Conservation (phyloP, 176 grass and related monocot genomes). For the Avena insularis region DNA sequence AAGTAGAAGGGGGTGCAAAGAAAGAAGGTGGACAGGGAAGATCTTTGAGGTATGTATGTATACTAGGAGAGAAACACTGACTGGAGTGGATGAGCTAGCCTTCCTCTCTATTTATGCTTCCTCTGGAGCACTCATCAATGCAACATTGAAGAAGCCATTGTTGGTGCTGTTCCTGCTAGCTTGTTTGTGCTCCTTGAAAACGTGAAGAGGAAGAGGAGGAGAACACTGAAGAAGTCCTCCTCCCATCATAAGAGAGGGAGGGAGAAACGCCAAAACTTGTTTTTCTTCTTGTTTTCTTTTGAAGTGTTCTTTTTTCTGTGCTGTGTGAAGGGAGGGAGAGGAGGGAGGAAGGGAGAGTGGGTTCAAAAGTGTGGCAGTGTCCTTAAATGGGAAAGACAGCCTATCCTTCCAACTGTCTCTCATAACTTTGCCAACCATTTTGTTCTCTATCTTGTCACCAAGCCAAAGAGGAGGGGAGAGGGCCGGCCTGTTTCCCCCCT, state of each 20-base stretch:
- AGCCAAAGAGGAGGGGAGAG: slow-evolving; percentile 40
- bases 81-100: slow-evolving; percentile 7
- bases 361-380: slow-evolving; percentile 39
- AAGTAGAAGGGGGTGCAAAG: slow-evolving; percentile 21
- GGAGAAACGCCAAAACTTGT: slow-evolving; percentile 43
- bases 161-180: slow-evolving; percentile 9
- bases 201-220: slow-evolving; percentile 35
- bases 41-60: not conserved
- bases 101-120: slow-evolving; percentile 52
- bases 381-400: slow-evolving; percentile 68
- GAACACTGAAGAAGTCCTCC: slow-evolving; percentile 56
- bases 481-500: slow-evolving; percentile 25
- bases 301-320: not conserved
- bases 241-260: slow-evolving; percentile 27
- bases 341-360: not conserved
- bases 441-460: slow-evolving; percentile 64
- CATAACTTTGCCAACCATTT: slow-evolving; percentile 68
- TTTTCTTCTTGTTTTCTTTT: slow-evolving; percentile 16
- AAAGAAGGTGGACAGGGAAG: not conserved
- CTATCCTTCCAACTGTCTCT: slow-evolving; percentile 60
- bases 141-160: slow-evolving; percentile 54
- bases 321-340: no score
- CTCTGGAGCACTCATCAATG: slow-evolving; percentile 49
- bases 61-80: not conserved
- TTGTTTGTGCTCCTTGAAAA: slow-evolving; percentile 37